These are phyloP conservation scores for Epichloe aotearoae DNA, from an alignment of 2,329 filamentous ascomycete species.

Conservation along the genomic window DNA sequence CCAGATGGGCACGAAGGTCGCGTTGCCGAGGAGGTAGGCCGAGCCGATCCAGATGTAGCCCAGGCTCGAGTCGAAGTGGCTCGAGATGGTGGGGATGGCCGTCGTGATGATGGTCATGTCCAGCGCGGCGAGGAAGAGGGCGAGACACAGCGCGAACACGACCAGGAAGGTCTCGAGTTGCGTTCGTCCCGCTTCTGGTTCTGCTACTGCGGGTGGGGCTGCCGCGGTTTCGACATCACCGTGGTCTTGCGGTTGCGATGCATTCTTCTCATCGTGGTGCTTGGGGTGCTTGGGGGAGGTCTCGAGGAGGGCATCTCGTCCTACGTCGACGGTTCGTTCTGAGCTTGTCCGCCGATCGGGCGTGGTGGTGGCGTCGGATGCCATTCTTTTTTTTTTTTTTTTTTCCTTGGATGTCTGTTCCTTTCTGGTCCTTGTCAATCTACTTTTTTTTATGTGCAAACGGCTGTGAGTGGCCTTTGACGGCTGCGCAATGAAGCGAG, in stretches of 20 bases:
- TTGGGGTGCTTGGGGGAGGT: neutral
- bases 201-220: slow-evolving; percentile 3
- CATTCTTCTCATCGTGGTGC: neutral
- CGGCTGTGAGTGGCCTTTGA: neutral
- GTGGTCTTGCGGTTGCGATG: neutral
- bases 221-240: slow-evolving; percentile 6
- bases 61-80: slow-evolving; percentile 48
- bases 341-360: slow-evolving; percentile 15
- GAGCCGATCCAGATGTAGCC: slow-evolving; percentile 71
- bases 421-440: neutral
- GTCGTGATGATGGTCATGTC: slow-evolving; percentile 53
- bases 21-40: slow-evolving; percentile 59
- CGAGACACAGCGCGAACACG: slow-evolving; percentile 27
- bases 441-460: neutral
- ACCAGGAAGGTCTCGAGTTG: slow-evolving; percentile 25
- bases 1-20: slow-evolving; percentile 56
- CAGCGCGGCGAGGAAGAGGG: slow-evolving; percentile 40
- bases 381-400: neutral
- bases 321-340: slow-evolving; percentile 16
- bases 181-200: slow-evolving; percentile 23
- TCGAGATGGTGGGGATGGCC: slow-evolving; percentile 51
- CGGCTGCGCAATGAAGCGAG: too few relatives aligned
- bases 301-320: slow-evolving; percentile 7
- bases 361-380: slow-evolving; percentile 1
- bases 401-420: too few relatives aligned